Conservation (phyloP, 2,329 filamentous ascomycete species). For the Aspergillus nomiae region DNA sequence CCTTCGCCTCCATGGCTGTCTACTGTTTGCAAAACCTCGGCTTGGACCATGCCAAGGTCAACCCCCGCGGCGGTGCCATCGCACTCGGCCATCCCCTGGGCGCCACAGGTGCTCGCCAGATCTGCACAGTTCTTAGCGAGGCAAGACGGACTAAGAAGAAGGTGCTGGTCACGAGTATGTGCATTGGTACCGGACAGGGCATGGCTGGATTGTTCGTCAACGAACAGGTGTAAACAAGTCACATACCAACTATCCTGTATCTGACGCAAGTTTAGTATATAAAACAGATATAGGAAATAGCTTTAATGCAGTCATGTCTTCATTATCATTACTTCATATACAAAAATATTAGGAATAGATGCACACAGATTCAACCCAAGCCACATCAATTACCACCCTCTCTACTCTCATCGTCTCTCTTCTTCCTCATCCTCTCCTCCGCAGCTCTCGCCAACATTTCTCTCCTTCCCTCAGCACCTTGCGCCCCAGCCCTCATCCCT, state of each 20-base stretch:
- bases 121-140: constrained; percentile 88
- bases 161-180: constrained; percentile 92
- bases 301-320: constrained; percentile 2
- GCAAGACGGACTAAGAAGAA: constrained; percentile 82
- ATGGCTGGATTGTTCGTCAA: constrained; percentile 69
- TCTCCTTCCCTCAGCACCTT: constrained; percentile 61
- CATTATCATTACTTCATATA: constrained; percentile 6
- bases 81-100: constrained; percentile 89
- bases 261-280: background rate
- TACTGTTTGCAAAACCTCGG: constrained; percentile 77
- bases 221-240: constrained; percentile 51
- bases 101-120: constrained; percentile 84
- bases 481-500: constrained; percentile 30
- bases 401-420: constrained; percentile 45
- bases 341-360: background rate
- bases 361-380: background rate
- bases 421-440: constrained; percentile 64
- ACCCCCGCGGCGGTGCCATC: constrained; percentile 91
- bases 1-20: constrained; percentile 96
- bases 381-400: constrained; percentile 20
- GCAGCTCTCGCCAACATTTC: constrained; percentile 75
- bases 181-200: constrained; percentile 67
- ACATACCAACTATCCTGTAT: background rate
- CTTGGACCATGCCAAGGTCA: constrained; percentile 71
- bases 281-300: background rate